Evolutionary conservation across 441 rosid genomes (phyloP), one percentile per base, ranked within the genome.

Genomic region (Cnidoscolus chayamansa): DNA sequence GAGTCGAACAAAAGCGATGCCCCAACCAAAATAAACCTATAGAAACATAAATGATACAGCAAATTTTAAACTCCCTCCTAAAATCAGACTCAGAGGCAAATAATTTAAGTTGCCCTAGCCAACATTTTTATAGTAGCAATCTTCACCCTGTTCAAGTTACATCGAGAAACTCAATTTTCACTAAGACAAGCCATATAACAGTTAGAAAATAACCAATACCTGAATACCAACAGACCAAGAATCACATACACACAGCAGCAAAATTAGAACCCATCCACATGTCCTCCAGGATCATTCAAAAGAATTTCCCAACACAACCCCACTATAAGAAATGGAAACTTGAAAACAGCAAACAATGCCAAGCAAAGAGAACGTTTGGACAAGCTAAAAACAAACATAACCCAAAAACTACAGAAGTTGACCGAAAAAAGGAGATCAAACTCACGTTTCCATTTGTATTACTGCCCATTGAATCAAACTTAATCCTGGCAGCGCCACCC

Each of bases 401-500:
- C 49, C 25, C 58, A 32, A 35, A 10, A 16, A 71, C 55, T 30
- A 20, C 37, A 37, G 31, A 58, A 20, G 40, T 35, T 48, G 6
- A 56, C 7, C 0, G 45, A 65, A 59, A 4, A 7, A 32, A 70
- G n/a, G 15, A 20, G 32, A 31, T 3, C 53, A 0, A 51, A 79
- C 99, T 90, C 86, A 95, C 99, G 77, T 92, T 95, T 69, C 90
- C 96, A 75, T 68, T 71, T 12, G 88, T 80, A 74, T 88, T 85
- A 32, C 83, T 84, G 65, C 89, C 84, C 65, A 85, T 76, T 30
- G 91, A 82, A 84, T 86, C 98, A 81, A 95, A 95, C 80, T 93
- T 93, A 83, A 95, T 91, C 89, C 83, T 84, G 6, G 98, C 92
- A 20, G 85, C 75, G 67, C 83, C 85, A 20, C 97, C 94, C 74